These are phyloP conservation scores for Lactarius indigo DNA, from an alignment of 768 basidiomycete genomes.

Conservation along the genomic window DNA sequence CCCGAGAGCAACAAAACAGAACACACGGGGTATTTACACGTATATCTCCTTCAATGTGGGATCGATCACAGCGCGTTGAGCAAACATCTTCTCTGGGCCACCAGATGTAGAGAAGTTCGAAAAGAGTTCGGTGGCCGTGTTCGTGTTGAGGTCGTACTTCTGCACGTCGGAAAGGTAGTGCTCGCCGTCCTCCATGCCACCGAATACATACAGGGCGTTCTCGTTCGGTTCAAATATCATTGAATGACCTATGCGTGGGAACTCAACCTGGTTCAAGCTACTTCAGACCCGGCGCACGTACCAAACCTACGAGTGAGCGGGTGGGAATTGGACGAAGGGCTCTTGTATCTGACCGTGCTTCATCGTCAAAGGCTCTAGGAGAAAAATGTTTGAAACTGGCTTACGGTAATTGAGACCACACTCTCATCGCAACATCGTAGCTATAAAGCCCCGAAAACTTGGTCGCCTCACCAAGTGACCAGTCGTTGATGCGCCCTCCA, in stretches of 20 bases:
- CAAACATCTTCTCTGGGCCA: slow-evolving; percentile 70
- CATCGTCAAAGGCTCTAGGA: neutral
- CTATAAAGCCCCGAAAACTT: slow-evolving; percentile 73
- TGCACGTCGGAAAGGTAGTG: slow-evolving; percentile 75
- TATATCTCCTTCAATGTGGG: slow-evolving; percentile 62
- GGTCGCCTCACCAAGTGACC: slow-evolving; percentile 47
- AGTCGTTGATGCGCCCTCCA: slow-evolving; percentile 71
- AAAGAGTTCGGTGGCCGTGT: slow-evolving; percentile 57
- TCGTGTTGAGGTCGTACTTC: slow-evolving; percentile 58
- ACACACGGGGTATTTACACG: slow-evolving; percentile 46
- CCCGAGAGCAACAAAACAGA: neutral
- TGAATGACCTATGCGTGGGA: slow-evolving; percentile 54
- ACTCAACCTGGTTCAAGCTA: neutral
- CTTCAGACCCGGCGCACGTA: slow-evolving; percentile 29
- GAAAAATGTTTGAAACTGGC: slow-evolving; percentile 29
- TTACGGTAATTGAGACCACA: slow-evolving; percentile 69
- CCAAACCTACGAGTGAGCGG: slow-evolving; percentile 61
- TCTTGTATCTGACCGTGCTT: slow-evolving; percentile 23
- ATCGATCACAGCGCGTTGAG: slow-evolving; percentile 71
- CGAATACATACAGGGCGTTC: slow-evolving; percentile 66
- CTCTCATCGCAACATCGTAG: slow-evolving; percentile 60
- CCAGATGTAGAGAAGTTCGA: slow-evolving; percentile 57
- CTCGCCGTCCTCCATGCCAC: slow-evolving; percentile 60
- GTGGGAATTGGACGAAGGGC: slow-evolving; percentile 33
- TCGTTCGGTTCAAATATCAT: slow-evolving; percentile 69